Percentiles rank a stretch among this genome's conserved stretches.
Evolutionary conservation across 2,329 filamentous ascomycete species (phyloP).

Genomic region (Cladosporium sp.): DNA sequence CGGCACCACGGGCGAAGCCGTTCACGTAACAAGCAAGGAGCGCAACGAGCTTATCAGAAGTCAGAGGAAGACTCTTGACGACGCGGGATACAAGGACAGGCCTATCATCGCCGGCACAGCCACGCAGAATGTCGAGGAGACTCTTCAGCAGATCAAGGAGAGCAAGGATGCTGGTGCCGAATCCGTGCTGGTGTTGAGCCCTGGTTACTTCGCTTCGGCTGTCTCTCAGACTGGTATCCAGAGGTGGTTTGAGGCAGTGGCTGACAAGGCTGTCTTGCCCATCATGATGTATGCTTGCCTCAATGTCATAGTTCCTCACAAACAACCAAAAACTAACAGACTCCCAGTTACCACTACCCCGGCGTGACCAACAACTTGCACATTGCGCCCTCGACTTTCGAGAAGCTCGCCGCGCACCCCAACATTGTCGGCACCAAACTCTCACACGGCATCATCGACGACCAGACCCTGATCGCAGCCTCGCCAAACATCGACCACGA

Average conservation of each 20-base stretch:
- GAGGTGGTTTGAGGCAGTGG: constrained; percentile 59
- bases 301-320: constrained; percentile 1
- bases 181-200: constrained; percentile 59
- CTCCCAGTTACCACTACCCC: constrained; percentile 54
- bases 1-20: constrained; percentile 60
- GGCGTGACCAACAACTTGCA: constrained; percentile 62
- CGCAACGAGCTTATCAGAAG: constrained; percentile 51
- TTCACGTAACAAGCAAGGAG: constrained; percentile 57
- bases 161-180: constrained; percentile 55
- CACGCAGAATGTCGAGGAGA: constrained; percentile 59
- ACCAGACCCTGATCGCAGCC: constrained; percentile 57
- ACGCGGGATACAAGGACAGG: constrained; percentile 53
- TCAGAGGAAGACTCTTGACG: constrained; percentile 51
- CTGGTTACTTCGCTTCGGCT: constrained; percentile 59
- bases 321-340: constrained; percentile 21
- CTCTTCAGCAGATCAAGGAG: constrained; percentile 52
- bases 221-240: constrained; percentile 55
- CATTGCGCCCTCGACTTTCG: constrained; percentile 55
- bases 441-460: constrained; percentile 62
- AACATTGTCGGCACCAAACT: constrained; percentile 68
- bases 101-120: constrained; percentile 60
- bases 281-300: constrained; percentile 48
- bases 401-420: constrained; percentile 54
- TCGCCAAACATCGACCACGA: constrained; percentile 56
- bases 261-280: constrained; percentile 55